Conservation (phyloP, 2,329 filamentous ascomycete species). For the Lachnum nothofagi region DNA sequence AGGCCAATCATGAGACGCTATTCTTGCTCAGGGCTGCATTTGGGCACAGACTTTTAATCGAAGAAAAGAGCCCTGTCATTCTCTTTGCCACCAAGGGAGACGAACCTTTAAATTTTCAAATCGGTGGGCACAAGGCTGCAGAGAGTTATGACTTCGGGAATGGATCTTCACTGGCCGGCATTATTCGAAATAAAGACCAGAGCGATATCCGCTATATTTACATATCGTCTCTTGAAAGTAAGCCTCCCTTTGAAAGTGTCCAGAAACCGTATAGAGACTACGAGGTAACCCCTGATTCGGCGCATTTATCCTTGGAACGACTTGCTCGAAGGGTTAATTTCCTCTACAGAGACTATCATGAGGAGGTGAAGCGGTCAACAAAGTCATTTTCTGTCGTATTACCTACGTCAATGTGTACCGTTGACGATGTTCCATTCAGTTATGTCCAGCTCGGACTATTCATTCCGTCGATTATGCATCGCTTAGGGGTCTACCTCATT, state of each 20-base stretch:
- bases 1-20: conserved; percentile 18
- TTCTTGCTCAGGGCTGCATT: conserved; percentile 22
- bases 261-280: conserved; percentile 36
- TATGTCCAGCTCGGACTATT: conserved; percentile 50
- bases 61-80: conserved; percentile 14
- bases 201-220: conserved; percentile 34
- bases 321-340: conserved; percentile 57
- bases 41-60: conserved; percentile 20
- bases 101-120: not conserved
- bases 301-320: conserved; percentile 45
- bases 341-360: conserved; percentile 39
- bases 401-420: conserved; percentile 42
- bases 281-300: conserved; percentile 39
- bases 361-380: conserved; percentile 4
- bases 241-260: conserved; percentile 41
- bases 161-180: conserved; percentile 2
- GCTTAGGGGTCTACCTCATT: conserved; percentile 60
- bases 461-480: conserved; percentile 67
- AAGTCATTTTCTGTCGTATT: conserved; percentile 44
- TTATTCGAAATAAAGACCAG: conserved; percentile 21
- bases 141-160: not conserved
- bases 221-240: conserved; percentile 38
- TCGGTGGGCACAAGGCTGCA: not conserved
- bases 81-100: conserved; percentile 16
- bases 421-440: conserved; percentile 43